Evolutionary conservation across 2,329 filamentous ascomycete species (phyloP).

Genomic region (Paraconiothyrium sp.): DNA sequence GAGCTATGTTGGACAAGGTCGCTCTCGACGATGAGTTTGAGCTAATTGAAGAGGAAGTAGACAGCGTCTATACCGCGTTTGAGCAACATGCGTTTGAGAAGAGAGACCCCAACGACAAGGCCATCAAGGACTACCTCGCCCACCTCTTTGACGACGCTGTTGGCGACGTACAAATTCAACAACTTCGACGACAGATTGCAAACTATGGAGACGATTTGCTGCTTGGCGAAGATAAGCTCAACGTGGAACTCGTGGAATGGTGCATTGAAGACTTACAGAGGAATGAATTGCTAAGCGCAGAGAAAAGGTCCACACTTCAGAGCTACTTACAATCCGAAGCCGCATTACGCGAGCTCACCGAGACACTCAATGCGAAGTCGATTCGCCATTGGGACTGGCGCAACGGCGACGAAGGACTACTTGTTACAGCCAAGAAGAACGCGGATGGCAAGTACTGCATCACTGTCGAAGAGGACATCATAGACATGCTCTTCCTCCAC

Average conservation of each 20-base stretch:
- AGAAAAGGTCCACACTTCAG: constrained; percentile 52
- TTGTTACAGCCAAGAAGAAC: constrained; percentile 33
- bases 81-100: constrained; percentile 29
- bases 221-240: constrained; percentile 44
- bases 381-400: constrained; percentile 39
- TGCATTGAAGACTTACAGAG: constrained; percentile 61
- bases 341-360: constrained; percentile 34
- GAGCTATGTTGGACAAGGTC: constrained; percentile 31
- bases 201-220: constrained; percentile 28
- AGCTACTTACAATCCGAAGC: constrained; percentile 35
- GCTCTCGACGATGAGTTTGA: constrained; percentile 54
- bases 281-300: constrained; percentile 59
- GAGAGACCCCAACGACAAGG: constrained; percentile 28
- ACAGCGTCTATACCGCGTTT: constrained; percentile 58
- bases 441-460: constrained; percentile 36
- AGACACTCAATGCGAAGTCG: constrained; percentile 35
- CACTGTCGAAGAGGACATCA: constrained; percentile 36
- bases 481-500: constrained; percentile 41
- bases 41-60: constrained; percentile 63
- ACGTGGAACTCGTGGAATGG: constrained; percentile 54
- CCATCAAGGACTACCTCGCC: constrained; percentile 33
- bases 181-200: constrained; percentile 26
- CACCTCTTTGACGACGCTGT: constrained; percentile 23
- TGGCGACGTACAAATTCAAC: constrained; percentile 16
- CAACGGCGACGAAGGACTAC: constrained; percentile 30